Base-by-base conservation (phyloP, 495 filamentous ascomycete species). In the Xylaria cubensis region DNA sequence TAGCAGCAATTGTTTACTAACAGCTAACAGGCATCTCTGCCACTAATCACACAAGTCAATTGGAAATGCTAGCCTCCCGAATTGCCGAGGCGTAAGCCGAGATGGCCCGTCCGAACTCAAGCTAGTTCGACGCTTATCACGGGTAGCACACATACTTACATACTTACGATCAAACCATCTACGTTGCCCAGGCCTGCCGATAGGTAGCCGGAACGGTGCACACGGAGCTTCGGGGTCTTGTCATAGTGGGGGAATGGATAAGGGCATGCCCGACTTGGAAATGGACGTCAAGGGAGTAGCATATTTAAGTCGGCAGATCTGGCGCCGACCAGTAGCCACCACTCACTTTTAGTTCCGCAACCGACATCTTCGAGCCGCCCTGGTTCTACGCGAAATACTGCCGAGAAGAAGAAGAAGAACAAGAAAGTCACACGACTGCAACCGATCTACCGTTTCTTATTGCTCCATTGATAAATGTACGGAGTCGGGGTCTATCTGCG, bases 291-390 rank as follows among this genome's bases (percentile, higher is more conserved):
- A 26, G 4, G 0, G 19, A n/a, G 39, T 21, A 26, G 50, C 15
- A 24, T 32, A 46, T 21, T 26, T 17, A 36, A 67, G 32, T 67
- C 65, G 65, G 65, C 50, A 55, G 44, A 67, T 67, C 65, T 67
- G 50, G n/a, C 50, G 65, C 65, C 65, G 65, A 67, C 50, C 53
- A 32, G 21, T 46, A 24, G 53, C 26, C 53, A 56, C 53, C 53
- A 56, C 53, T 56, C 26, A 5, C 19, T 26, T 53, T 53, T 56
- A 56, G 53, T 56, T 61, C 58, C 58, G 58, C 13, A 39, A 61
- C 34, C 58, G 58, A 39, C 58, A 61, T 59, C 29, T 36, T 39
- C 56, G 19, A 39, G 17, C 15, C 0, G 32, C 19, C 56, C 17
- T 61, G 8, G 26, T 58, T 34, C 29, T 58, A 26, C 55, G 55